These are phyloP conservation scores for Oryza punctata DNA, from an alignment of 176 grass and related monocot genomes.

Conservation along the genomic window DNA sequence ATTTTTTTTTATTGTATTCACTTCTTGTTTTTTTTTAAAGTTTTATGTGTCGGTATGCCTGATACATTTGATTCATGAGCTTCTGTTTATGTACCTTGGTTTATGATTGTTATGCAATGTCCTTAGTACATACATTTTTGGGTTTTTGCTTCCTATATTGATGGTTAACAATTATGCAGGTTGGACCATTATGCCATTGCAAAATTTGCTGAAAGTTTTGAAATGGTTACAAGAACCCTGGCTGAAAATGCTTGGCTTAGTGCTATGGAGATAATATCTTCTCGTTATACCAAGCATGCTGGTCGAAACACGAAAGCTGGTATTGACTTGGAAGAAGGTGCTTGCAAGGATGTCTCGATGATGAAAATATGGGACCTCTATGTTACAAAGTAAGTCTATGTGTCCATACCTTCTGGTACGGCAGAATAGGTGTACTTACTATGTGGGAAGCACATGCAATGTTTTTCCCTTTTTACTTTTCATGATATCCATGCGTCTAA, in stretches of 20 bases:
- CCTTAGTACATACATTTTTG: neutral
- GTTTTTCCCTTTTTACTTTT: neutral
- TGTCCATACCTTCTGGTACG: neutral
- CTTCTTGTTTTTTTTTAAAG: neutral
- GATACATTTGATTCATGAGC: constrained; percentile 10
- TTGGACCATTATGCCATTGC: constrained; percentile 95
- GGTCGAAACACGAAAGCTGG: constrained; percentile 65
- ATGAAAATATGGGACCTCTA: constrained; percentile 92
- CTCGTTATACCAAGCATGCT: constrained; percentile 92
- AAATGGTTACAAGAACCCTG: constrained; percentile 93
- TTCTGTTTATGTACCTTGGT: neutral
- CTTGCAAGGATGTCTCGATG: constrained; percentile 71
- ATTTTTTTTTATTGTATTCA: neutral
- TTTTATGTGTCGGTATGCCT: neutral
- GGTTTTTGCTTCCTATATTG: neutral
- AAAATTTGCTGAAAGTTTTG: constrained; percentile 92
- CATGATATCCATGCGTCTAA: neutral
- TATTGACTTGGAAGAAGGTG: constrained; percentile 77
- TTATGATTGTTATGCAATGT: neutral
- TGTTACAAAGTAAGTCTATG: constrained; percentile 72
- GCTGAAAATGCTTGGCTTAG: constrained; percentile 84
- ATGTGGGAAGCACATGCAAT: neutral
- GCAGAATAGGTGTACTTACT: neutral
- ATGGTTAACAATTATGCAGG: constrained; percentile 48
- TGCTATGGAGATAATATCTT: constrained; percentile 90